Percentiles rank a stretch among this genome's conserved stretches.
These are phyloP conservation scores for Hygrophila difformis DNA, from an alignment of 257 asterid genomes.

Conservation along the genomic window DNA sequence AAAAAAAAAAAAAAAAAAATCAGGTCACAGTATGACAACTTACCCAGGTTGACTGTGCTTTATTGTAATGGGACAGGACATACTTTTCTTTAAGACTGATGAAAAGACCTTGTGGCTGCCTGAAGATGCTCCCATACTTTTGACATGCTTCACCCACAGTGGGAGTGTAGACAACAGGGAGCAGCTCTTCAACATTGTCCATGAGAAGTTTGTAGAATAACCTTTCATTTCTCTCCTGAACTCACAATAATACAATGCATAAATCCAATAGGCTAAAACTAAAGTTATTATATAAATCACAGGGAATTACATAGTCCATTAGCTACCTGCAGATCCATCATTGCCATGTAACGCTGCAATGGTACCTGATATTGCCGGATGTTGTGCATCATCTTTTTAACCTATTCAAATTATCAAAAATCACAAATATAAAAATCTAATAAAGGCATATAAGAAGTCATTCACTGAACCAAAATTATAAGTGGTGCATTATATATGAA, in stretches of 20 bases:
- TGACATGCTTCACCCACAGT: conserved; percentile 99
- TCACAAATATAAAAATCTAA: too few relatives aligned
- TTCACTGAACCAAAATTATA: background rate
- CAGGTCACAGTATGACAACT: too few relatives aligned
- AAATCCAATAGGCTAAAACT: background rate
- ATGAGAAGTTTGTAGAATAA: conserved; percentile 93
- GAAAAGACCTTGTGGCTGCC: conserved; percentile 98
- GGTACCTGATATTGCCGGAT: conserved; percentile 95
- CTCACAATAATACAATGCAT: background rate
- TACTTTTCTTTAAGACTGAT: conserved; percentile 96
- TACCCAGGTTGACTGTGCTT: background rate
- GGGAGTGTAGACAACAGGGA: conserved; percentile 98
- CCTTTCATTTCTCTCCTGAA: conserved; percentile 44
- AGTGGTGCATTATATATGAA: conserved; percentile 11
- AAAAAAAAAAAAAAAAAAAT: too few relatives aligned
- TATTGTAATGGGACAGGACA: conserved; percentile 7
- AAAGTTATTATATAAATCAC: too few relatives aligned
- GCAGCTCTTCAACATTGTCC: conserved; percentile 93
- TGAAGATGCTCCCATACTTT: conserved; percentile 87
- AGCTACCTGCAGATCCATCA: conserved; percentile 99
- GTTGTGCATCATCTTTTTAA: conserved; percentile 87
- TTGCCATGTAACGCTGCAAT: conserved; percentile 93
- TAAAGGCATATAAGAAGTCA: background rate
- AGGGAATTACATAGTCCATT: too few relatives aligned
- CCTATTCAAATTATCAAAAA: conserved; percentile 28